phyloP scores from a whole-genome alignment of 169 alveolate genomes.

The Sarcocystis neurona region DNA sequence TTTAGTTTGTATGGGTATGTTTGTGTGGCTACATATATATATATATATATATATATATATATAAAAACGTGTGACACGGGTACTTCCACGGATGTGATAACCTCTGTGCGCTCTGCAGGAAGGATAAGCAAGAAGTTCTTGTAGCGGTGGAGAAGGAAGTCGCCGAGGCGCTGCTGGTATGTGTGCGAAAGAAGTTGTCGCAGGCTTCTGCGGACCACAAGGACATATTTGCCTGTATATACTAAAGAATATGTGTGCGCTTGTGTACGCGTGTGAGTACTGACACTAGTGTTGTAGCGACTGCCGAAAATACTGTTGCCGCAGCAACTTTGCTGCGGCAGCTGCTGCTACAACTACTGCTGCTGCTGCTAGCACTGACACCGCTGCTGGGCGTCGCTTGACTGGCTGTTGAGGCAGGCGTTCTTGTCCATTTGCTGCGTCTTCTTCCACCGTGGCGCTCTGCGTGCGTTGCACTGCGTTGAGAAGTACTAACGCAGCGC shows the following conservation, averaged over 20 bases:
- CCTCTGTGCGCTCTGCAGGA: background rate
- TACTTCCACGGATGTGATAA: no score
- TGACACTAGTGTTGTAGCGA: no score
- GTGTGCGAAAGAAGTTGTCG: background rate
- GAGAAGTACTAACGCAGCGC: no score
- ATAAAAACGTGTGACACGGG: background rate
- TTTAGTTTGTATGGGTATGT: background rate
- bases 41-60: background rate
- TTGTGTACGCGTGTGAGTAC: no score
- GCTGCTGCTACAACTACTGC: no score
- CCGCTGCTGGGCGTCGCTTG: background rate
- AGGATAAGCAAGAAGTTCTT: slow-evolving; percentile 38
- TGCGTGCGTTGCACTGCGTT: no score
- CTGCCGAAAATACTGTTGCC: no score
- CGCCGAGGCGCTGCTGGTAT: slow-evolving; percentile 39
- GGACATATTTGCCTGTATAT: no score
- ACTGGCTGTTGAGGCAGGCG: background rate
- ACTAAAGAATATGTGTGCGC: no score
- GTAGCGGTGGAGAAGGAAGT: slow-evolving; percentile 40
- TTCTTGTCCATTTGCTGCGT: background rate
- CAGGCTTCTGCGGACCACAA: no score
- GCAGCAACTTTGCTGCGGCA: no score
- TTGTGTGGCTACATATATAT: background rate
- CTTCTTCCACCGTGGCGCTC: no score
- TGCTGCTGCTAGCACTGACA: background rate